A percentile compares a stretch with the other conserved stretches of the same genome.
Evolutionary conservation across 257 asterid genomes (phyloP).

Genomic region (Penstemon eatonii): DNA sequence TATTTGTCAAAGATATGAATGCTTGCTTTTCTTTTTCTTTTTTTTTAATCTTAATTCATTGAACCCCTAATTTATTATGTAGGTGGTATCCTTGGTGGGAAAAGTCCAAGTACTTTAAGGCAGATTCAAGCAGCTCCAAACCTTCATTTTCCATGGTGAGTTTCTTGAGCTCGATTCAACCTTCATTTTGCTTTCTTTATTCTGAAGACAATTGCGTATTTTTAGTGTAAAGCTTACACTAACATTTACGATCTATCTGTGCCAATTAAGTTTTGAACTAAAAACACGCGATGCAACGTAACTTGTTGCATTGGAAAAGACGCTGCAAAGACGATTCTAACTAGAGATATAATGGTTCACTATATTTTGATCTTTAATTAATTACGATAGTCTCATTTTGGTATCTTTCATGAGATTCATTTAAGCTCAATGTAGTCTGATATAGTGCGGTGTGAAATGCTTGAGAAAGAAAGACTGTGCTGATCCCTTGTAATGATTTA

Average conservation of each 20-base stretch:
- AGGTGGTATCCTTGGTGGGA: slow-evolving; percentile 99
- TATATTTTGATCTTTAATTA: background rate
- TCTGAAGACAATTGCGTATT: too few species aligned
- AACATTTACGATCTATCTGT: too few species aligned
- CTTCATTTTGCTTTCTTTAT: too few species aligned
- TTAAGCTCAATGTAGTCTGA: background rate
- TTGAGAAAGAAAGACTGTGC: background rate
- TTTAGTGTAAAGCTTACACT: too few species aligned
- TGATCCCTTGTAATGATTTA: slow-evolving; percentile 3
- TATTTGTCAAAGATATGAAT: background rate
- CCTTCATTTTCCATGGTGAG: slow-evolving; percentile 88
- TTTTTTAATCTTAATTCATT: background rate
- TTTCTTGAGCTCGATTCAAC: slow-evolving; percentile 27
- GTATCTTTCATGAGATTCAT: background rate
- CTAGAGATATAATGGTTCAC: background rate
- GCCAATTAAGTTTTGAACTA: too few species aligned
- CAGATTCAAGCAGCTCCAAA: slow-evolving; percentile 79
- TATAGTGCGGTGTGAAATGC: background rate
- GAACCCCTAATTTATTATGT: slow-evolving; percentile 15
- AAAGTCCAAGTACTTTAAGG: slow-evolving; percentile 75
- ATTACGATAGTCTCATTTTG: background rate
- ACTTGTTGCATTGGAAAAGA: too few species aligned
- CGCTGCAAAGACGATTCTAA: background rate
- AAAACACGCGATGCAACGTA: too few species aligned
- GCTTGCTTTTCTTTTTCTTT: background rate